Evolutionary conservation across 805 yeast genomes (phyloP), one percentile per base, ranked within the genome.

Genomic region (Nakazawaea populi): DNA sequence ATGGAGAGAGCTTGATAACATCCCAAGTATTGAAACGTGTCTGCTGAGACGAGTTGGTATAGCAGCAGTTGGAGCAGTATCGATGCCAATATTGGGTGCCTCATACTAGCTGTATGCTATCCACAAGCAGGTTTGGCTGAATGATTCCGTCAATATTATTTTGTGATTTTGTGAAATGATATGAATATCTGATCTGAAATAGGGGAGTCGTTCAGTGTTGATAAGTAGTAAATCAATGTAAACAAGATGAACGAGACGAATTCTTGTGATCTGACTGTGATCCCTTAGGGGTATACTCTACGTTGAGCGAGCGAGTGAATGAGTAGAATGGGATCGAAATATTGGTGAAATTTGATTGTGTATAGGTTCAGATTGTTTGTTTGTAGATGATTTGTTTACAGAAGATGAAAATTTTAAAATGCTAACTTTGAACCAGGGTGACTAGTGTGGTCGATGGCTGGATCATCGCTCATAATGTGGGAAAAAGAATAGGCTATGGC

Each of bases 1-100:
- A 76, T 56, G n/a, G 63, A 46, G 30, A 72, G 55, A 7, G 53
- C 27, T 34, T 42, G 36, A 59, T 58, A 72, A 60, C 79, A 74
- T 37, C 79, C 76, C n/a, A 60, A 28, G 42, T 54, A 54, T n/a
- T 44, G 10, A 41, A 48, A 52, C 9, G 37, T 27, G 5, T 29
- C 40, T 7, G 28, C 43, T 31, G 38, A 32, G 12, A 28, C 28
- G 32, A 40, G 4, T 24, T 31, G n/a, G 10, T 42, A 6, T 28
- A 38, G 30, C 10, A n/a, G 14, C 28, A 31, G 11, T 7, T 29
- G 28, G 30, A 31, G 12, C n/a, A 32, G 24, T 41, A 41, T 10
- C 12, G 18, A 9, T 27, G 30, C 18, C 45, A 32, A 31, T 14
- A 30, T 14, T 27, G 34, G 34, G 6, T 36, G 42, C 35, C 27